Conservation (phyloP, 2,329 filamentous ascomycete species). For the Fusarium austroafricanum region DNA sequence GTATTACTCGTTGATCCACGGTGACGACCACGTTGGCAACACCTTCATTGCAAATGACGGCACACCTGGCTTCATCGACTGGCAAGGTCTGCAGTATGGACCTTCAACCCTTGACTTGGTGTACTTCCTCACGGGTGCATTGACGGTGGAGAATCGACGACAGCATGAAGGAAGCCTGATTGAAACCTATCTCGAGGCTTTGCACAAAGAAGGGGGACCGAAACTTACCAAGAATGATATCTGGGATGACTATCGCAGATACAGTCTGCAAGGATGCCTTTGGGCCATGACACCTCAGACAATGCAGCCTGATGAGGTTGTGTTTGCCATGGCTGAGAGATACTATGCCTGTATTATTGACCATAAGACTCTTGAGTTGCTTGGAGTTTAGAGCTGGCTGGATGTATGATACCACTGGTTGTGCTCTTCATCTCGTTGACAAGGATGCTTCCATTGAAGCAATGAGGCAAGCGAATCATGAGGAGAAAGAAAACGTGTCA, state of each 20-base stretch:
- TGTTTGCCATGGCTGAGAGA: background rate
- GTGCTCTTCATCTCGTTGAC: too few species aligned
- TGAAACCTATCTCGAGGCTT: background rate
- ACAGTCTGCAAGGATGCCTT: background rate
- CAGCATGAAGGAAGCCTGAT: background rate
- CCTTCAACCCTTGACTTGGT: background rate
- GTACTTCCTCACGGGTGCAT: background rate
- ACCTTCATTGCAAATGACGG: background rate
- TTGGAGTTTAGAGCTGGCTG: background rate
- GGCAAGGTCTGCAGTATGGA: constrained; percentile 2
- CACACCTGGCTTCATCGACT: background rate
- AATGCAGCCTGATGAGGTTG: background rate
- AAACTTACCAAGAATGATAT: background rate
- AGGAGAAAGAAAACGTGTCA: background rate
- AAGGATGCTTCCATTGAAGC: too few species aligned
- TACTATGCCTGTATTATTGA: constrained; percentile 1
- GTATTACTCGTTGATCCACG: background rate
- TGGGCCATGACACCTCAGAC: constrained; percentile 7
- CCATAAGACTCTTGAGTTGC: background rate
- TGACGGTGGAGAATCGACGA: background rate
- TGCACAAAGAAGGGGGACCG: background rate
- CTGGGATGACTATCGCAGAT: background rate
- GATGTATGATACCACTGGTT: too few species aligned
- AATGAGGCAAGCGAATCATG: too few species aligned
- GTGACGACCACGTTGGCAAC: constrained; percentile 3